These are phyloP conservation scores for Caryocar brasiliense DNA, from an alignment of 441 rosid species.

Conservation along the genomic window DNA sequence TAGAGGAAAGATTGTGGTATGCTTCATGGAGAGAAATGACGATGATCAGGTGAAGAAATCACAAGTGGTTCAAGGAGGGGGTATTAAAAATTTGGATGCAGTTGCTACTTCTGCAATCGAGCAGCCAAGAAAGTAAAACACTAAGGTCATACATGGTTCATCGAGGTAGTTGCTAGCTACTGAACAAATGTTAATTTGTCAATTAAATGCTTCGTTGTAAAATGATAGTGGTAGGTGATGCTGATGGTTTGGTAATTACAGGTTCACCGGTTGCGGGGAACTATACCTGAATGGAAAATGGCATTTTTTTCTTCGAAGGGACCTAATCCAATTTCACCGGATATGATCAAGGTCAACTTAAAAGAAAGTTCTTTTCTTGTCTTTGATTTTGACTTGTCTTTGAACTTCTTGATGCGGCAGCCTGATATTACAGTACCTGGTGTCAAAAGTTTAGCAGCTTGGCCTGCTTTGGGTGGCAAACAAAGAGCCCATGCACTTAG, in stretches of 20 bases:
- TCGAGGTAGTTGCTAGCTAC: too few relatives aligned
- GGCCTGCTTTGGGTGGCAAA: background rate
- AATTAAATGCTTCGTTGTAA: too few relatives aligned
- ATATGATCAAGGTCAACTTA: conserved; percentile 13
- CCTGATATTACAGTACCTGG: conserved; percentile 17
- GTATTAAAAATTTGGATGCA: background rate
- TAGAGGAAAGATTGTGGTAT: background rate
- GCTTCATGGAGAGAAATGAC: background rate
- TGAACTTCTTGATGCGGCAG: too few relatives aligned
- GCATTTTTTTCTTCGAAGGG: conserved; percentile 6
- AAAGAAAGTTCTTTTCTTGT: background rate
- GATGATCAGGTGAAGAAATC: background rate
- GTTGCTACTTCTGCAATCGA: background rate
- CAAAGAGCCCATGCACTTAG: too few relatives aligned
- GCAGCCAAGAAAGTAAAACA: background rate
- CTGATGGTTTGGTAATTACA: too few relatives aligned
- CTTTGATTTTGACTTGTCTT: background rate
- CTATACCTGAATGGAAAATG: background rate
- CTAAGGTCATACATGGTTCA: background rate
- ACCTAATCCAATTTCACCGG: conserved; percentile 1
- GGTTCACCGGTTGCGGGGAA: too few relatives aligned
- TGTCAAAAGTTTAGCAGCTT: background rate
- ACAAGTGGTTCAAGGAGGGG: background rate
- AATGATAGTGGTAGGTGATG: too few relatives aligned
- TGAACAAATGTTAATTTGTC: too few relatives aligned